Percentiles rank a stretch among this genome's conserved stretches.
Evolutionary conservation across 2,329 filamentous ascomycete species (phyloP).

Genomic region (Ceratocystis cacaofunesta): DNA sequence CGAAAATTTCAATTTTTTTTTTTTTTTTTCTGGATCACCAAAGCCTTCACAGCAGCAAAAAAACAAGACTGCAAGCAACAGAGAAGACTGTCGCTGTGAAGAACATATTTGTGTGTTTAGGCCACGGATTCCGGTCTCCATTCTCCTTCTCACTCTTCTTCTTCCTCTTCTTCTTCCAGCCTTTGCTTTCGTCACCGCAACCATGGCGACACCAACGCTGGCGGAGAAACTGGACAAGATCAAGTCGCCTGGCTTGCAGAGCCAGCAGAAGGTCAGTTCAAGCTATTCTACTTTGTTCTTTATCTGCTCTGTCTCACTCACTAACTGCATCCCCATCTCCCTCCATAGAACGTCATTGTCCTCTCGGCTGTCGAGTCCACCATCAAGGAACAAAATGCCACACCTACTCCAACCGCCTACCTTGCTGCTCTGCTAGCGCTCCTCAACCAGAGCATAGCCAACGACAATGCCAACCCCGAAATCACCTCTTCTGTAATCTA

Average conservation of each 20-base stretch:
- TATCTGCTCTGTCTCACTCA: background rate
- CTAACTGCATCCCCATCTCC: background rate
- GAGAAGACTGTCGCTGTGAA: background rate
- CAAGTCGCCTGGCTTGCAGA: slow-evolving; percentile 88
- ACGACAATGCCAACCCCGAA: slow-evolving; percentile 61
- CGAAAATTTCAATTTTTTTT: slow-evolving; percentile 15
- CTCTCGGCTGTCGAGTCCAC: slow-evolving; percentile 87
- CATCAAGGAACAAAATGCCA: slow-evolving; percentile 71
- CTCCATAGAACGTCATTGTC: slow-evolving; percentile 59
- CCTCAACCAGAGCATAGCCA: slow-evolving; percentile 59
- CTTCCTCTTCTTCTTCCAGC: slow-evolving; percentile 7
- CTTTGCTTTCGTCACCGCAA: slow-evolving; percentile 12
- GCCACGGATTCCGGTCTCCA: background rate
- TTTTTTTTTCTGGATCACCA: background rate
- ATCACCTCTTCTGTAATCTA: slow-evolving; percentile 80
- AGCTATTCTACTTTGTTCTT: background rate
- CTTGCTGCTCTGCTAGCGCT: slow-evolving; percentile 89
- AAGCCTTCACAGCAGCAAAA: slow-evolving; percentile 7
- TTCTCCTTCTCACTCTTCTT: background rate
- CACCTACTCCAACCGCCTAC: slow-evolving; percentile 76
- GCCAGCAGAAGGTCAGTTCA: slow-evolving; percentile 65
- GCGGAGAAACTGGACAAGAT: slow-evolving; percentile 95
- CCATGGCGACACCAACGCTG: slow-evolving; percentile 41
- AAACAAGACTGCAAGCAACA: background rate
- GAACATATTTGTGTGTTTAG: background rate